phyloP scores from a whole-genome alignment of 139 green algal genomes.

The Chlamydomonas sp. region DNA sequence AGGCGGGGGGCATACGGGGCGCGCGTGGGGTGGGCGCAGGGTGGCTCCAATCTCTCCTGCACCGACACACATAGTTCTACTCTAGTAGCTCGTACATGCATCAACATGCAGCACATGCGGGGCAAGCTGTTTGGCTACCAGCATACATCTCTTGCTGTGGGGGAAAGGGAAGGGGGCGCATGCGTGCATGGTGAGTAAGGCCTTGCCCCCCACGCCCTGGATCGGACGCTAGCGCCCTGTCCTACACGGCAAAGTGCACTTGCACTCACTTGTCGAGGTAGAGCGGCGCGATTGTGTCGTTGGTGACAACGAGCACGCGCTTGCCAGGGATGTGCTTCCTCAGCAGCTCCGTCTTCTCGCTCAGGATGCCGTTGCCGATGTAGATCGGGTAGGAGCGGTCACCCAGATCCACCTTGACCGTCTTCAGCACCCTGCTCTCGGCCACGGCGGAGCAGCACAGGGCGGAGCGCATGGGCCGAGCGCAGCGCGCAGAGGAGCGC shows the following conservation, averaged over 20 bases:
- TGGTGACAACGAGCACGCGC: conserved; percentile 90
- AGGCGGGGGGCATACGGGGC: not conserved
- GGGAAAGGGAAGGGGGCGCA: no score
- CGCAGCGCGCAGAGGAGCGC: no score
- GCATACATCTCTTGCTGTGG: no score
- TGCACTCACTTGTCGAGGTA: conserved; percentile 85
- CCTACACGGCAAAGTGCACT: no score
- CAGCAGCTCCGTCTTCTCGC: conserved; percentile 59
- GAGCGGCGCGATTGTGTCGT: conserved; percentile 84
- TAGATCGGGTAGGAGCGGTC: conserved; percentile 96
- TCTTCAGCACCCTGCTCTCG: conserved; percentile 28
- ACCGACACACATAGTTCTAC: not conserved
- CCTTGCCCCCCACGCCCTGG: no score
- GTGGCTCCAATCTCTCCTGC: not conserved
- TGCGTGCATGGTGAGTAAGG: no score
- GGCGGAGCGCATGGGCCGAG: no score
- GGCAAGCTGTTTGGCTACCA: no score
- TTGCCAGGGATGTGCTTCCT: conserved; percentile 82
- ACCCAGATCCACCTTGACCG: conserved; percentile 74
- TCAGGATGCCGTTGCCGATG: conserved; percentile 78
- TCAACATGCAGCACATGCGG: no score
- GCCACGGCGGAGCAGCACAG: not conserved
- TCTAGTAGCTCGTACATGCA: not conserved
- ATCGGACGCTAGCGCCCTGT: no score
- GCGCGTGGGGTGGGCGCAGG: not conserved